A percentile compares a stretch with the other conserved stretches of the same genome.
These are phyloP conservation scores for Carex cristatella DNA, from an alignment of 176 grass and related monocot species.

Conservation along the genomic window DNA sequence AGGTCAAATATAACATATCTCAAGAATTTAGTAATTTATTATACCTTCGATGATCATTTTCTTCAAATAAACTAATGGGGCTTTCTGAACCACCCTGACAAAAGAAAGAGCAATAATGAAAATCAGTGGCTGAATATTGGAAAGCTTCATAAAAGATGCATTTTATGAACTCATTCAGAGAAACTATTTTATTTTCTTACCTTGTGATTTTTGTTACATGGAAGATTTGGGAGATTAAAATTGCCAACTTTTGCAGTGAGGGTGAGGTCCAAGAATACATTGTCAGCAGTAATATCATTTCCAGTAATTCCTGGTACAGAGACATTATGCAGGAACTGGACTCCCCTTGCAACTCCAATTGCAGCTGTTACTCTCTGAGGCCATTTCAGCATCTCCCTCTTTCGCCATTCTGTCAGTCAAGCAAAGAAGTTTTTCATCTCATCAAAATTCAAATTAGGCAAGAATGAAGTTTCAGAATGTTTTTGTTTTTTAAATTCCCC, in stretches of 20 bases:
- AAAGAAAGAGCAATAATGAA: slow-evolving; percentile 25
- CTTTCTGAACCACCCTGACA: slow-evolving; percentile 50
- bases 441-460: neutral
- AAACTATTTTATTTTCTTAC: slow-evolving; percentile 27
- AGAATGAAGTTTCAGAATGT: neutral
- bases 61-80: slow-evolving; percentile 45
- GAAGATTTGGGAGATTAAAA: slow-evolving; percentile 62
- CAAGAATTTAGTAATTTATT: slow-evolving; percentile 16
- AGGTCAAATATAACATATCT: slow-evolving; percentile 18
- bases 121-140: neutral
- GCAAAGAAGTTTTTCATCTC: neutral
- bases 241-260: slow-evolving; percentile 76
- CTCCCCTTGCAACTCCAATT: slow-evolving; percentile 71
- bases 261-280: slow-evolving; percentile 82
- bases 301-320: slow-evolving; percentile 50
- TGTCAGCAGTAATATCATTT: slow-evolving; percentile 61
- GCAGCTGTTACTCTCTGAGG: slow-evolving; percentile 62
- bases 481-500: neutral
- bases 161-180: neutral
- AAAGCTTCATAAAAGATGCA: neutral
- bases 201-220: slow-evolving; percentile 68
- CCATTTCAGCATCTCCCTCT: slow-evolving; percentile 87
- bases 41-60: slow-evolving; percentile 54
- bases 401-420: slow-evolving; percentile 55
- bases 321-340: slow-evolving; percentile 79